These are phyloP conservation scores for Plasmodium chabaudi DNA, from an alignment of 169 alveolate genomes.

Conservation along the genomic window DNA sequence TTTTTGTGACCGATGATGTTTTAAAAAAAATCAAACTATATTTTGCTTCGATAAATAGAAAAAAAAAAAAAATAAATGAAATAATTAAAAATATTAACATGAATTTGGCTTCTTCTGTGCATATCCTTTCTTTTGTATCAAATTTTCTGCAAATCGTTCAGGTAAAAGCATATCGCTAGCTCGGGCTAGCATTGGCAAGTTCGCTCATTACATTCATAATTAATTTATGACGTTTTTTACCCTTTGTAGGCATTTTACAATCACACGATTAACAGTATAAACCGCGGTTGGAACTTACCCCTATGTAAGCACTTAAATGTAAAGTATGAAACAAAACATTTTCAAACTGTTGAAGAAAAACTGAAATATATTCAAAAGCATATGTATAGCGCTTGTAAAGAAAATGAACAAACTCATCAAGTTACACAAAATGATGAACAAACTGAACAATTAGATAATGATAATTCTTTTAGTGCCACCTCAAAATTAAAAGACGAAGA, in stretches of 20 bases:
- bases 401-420: background rate
- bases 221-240: too few relatives aligned
- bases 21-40: constrained; percentile 30
- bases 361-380: constrained; percentile 14
- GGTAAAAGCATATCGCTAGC: constrained; percentile 3
- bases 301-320: constrained; percentile 61
- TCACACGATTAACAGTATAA: constrained; percentile 67
- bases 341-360: constrained; percentile 32
- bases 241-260: constrained; percentile 60
- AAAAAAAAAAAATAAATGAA: constrained; percentile 42
- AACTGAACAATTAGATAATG: background rate
- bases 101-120: constrained; percentile 68
- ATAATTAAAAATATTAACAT: constrained; percentile 27
- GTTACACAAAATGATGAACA: background rate
- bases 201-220: too few relatives aligned
- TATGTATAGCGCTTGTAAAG: constrained; percentile 1
- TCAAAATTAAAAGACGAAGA: constrained; percentile 22
- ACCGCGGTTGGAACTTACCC: constrained; percentile 49
- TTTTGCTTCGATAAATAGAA: constrained; percentile 33
- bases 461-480: background rate
- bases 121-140: constrained; percentile 73
- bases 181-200: too few relatives aligned
- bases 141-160: constrained; percentile 72
- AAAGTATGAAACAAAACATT: constrained; percentile 22
- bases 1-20: constrained; percentile 65